These are phyloP conservation scores for Exophiala calicioides DNA, from an alignment of 2,329 filamentous ascomycete genomes.

Conservation along the genomic window DNA sequence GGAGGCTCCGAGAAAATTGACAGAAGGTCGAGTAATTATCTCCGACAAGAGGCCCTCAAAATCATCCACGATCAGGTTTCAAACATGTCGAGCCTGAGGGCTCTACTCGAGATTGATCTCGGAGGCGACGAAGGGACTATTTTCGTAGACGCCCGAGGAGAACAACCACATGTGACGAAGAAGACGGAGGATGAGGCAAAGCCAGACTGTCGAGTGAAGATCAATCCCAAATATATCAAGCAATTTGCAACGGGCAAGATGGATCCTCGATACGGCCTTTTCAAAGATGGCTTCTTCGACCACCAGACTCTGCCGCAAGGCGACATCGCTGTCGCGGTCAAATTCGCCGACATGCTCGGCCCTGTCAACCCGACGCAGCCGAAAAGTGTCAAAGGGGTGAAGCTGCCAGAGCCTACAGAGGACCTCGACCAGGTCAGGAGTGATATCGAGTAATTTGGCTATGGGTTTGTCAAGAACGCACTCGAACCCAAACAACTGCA, in stretches of 20 bases:
- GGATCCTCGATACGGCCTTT: conserved; percentile 33
- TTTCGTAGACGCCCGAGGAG: too few relatives aligned
- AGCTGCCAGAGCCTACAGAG: conserved; percentile 14
- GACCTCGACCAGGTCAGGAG: conserved; percentile 14
- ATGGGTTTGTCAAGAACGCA: conserved; percentile 20
- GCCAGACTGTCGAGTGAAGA: conserved; percentile 30
- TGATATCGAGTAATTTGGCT: conserved; percentile 14
- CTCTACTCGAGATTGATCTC: too few relatives aligned
- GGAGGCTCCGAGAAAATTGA: too few relatives aligned
- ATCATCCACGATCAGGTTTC: too few relatives aligned
- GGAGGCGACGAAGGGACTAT: too few relatives aligned
- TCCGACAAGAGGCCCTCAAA: too few relatives aligned
- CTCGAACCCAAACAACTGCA: conserved; percentile 9
- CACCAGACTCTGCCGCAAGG: conserved; percentile 28
- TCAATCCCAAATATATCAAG: conserved; percentile 33
- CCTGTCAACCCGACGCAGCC: conserved; percentile 27
- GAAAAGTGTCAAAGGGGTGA: conserved; percentile 38
- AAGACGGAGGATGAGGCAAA: conserved; percentile 27
- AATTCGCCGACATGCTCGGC: conserved; percentile 33
- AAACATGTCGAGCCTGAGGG: too few relatives aligned
- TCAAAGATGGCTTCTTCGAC: conserved; percentile 34
- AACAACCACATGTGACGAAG: too few relatives aligned
- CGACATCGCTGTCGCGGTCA: conserved; percentile 31
- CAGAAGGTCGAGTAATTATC: too few relatives aligned
- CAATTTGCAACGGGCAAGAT: conserved; percentile 32